These are phyloP conservation scores for Tetrastigma voinierianum DNA, from an alignment of 164 flowering plant species.

Conservation along the genomic window DNA sequence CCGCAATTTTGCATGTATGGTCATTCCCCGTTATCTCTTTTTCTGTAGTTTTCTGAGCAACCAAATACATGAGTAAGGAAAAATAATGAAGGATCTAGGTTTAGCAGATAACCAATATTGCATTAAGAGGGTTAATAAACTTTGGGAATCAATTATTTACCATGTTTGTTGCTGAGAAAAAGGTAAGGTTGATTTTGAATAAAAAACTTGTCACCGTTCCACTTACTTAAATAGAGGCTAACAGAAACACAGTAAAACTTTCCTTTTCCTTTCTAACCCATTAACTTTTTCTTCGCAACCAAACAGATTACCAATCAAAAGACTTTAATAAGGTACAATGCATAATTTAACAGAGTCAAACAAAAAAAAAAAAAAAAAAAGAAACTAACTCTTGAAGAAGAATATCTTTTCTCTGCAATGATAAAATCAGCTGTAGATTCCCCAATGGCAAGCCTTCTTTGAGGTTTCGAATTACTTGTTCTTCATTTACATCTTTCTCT, in stretches of 20 bases:
- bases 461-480: background rate
- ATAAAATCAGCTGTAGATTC: slow-evolving; percentile 55
- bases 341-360: background rate
- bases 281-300: background rate
- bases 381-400: slow-evolving; percentile 43
- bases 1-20: background rate
- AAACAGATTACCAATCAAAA: background rate
- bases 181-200: no score
- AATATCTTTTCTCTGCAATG: slow-evolving; percentile 40
- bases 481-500: slow-evolving; percentile 6
- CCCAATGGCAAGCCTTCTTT: slow-evolving; percentile 45
- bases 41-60: background rate
- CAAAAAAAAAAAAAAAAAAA: background rate
- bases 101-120: background rate
- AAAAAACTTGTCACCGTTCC: background rate
- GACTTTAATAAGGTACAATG: background rate
- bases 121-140: background rate
- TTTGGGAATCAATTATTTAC: background rate
- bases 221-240: no score
- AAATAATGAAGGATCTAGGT: background rate
- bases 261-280: background rate
- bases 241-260: background rate
- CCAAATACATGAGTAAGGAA: background rate
- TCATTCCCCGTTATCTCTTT: background rate
- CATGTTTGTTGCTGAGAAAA: background rate